A percentile compares a stretch with the other conserved stretches of the same genome.
Conservation (phyloP, 2,329 filamentous ascomycete species). For the Trichocomaceae sp. region DNA sequence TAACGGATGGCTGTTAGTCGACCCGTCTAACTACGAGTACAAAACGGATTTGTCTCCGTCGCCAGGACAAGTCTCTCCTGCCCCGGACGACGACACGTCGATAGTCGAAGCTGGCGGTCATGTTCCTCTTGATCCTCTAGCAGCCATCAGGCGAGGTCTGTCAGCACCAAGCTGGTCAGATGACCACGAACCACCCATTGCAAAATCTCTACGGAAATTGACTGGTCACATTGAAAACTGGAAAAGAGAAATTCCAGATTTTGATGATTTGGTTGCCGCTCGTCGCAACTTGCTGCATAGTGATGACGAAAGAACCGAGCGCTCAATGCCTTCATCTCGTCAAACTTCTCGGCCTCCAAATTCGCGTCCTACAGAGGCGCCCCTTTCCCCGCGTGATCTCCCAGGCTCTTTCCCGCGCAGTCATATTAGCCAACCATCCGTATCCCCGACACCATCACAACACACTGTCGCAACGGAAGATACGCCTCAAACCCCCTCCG, state of each 20-base stretch:
- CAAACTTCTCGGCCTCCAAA: conserved; percentile 20
- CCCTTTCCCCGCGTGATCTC: conserved; percentile 23
- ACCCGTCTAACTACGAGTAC: conserved; percentile 59
- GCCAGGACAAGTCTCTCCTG: background rate
- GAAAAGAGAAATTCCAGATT: conserved; percentile 60
- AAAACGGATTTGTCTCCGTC: conserved; percentile 13
- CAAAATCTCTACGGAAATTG: conserved; percentile 54
- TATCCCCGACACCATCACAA: conserved; percentile 10
- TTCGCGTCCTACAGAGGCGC: conserved; percentile 2
- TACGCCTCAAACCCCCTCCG: conserved; percentile 30
- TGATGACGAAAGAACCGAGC: conserved; percentile 21
- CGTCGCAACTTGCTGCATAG: conserved; percentile 39
- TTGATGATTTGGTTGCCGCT: conserved; percentile 63
- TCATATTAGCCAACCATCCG: conserved; percentile 17
- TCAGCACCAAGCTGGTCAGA: conserved; percentile 45
- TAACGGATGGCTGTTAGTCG: conserved; percentile 82
- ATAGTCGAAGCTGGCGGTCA: conserved; percentile 34
- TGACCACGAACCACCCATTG: conserved; percentile 42
- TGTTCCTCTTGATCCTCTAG: conserved; percentile 19
- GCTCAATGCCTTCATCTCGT: conserved; percentile 15
- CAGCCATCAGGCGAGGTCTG: conserved; percentile 25
- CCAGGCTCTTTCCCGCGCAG: conserved; percentile 17
- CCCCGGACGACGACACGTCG: conserved; percentile 22
- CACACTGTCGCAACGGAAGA: conserved; percentile 6
- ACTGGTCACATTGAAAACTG: conserved; percentile 58